Evolutionary conservation across 2,329 filamentous ascomycete genomes (phyloP).

Genomic region (Colletotrichum lupini): DNA sequence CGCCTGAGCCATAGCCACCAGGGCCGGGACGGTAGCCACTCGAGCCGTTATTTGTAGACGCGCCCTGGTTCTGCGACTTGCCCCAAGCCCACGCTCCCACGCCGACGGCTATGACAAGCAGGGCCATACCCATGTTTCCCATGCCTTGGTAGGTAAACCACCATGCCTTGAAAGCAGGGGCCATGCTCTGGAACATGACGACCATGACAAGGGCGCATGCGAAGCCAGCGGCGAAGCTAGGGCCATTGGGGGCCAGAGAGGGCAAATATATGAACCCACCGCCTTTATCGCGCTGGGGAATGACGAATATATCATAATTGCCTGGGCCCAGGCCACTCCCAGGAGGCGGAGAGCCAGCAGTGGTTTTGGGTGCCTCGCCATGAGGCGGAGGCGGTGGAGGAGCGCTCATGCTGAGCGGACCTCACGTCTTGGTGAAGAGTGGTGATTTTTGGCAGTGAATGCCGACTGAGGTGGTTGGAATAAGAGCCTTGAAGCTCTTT

Average conservation of each 20-base stretch:
- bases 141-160: constrained; percentile 76
- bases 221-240: constrained; percentile 91
- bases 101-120: constrained; percentile 79
- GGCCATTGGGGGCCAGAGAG: constrained; percentile 84
- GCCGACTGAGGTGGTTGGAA: background rate
- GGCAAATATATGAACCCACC: constrained; percentile 95
- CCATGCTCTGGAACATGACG: constrained; percentile 76
- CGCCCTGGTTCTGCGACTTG: constrained; percentile 46
- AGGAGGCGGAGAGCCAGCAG: constrained; percentile 57
- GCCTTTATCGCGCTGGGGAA: constrained; percentile 90
- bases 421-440: constrained; percentile 36
- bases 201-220: constrained; percentile 80
- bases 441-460: background rate
- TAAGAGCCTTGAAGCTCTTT: background rate
- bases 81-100: constrained; percentile 77
- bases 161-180: constrained; percentile 80
- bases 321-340: constrained; percentile 80
- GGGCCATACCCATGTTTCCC: constrained; percentile 77
- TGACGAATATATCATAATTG: constrained; percentile 97
- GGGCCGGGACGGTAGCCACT: constrained; percentile 22
- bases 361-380: constrained; percentile 78
- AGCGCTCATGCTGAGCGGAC: constrained; percentile 54
- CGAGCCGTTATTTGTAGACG: constrained; percentile 27
- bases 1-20: constrained; percentile 28
- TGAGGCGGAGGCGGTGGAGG: constrained; percentile 89